Evolutionary conservation across 2,329 filamentous ascomycete species (phyloP).

Genomic region (Colletotrichum godetiae): DNA sequence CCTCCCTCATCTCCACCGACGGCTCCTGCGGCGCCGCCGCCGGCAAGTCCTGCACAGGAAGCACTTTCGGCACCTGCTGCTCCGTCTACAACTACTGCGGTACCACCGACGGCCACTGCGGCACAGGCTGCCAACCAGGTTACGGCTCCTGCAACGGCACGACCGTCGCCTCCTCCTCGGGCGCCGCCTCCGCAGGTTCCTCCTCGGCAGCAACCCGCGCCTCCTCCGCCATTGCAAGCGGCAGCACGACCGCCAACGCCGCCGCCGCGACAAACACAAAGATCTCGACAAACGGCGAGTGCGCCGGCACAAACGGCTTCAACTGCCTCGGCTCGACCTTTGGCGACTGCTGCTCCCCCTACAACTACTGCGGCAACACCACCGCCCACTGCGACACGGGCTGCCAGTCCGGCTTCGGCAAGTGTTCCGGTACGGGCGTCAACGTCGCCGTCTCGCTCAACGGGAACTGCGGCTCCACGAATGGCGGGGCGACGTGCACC

Average conservation of each 20-base stretch:
- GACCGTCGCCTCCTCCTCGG: background rate
- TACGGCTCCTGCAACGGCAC: conserved; percentile 19
- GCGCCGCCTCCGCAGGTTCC: background rate
- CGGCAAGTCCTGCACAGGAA: conserved; percentile 9
- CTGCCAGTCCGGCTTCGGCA: conserved; percentile 36
- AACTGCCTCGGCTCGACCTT: conserved; percentile 32
- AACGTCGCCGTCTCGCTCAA: conserved; percentile 20
- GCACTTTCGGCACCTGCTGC: conserved; percentile 23
- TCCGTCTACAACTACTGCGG: conserved; percentile 19
- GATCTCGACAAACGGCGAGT: conserved; percentile 23
- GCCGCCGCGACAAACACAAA: conserved; percentile 20
- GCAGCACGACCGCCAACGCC: background rate
- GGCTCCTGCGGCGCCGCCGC: background rate
- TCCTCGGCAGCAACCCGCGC: background rate
- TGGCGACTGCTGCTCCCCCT: conserved; percentile 38
- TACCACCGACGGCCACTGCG: background rate
- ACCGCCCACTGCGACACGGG: conserved; percentile 36
- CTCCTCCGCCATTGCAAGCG: background rate
- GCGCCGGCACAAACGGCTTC: conserved; percentile 16
- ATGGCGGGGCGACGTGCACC: conserved; percentile 8
- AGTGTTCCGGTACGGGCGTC: conserved; percentile 17
- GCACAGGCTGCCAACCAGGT: conserved; percentile 13
- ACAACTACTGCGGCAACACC: conserved; percentile 36
- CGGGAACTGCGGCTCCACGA: conserved; percentile 19
- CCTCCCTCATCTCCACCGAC: background rate